A percentile compares a stretch with the other conserved stretches of the same genome.
These are phyloP conservation scores for Termitomyces sp. DNA, from an alignment of 768 basidiomycete species.

Conservation along the genomic window DNA sequence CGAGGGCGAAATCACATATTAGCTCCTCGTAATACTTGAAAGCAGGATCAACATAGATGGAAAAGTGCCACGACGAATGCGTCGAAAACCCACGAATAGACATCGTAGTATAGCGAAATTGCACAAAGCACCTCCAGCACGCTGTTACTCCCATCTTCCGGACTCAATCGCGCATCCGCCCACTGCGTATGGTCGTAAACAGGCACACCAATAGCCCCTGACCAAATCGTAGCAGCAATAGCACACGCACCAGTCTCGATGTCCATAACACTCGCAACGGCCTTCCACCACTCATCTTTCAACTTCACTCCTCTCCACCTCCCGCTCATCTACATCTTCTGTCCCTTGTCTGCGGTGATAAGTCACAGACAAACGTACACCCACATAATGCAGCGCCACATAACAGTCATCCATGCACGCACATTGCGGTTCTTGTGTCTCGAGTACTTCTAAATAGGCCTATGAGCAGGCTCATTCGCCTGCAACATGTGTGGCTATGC, in stretches of 20 bases:
- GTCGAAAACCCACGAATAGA: too few species aligned
- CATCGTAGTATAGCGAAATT: conserved; percentile 26
- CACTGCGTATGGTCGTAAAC: conserved; percentile 3
- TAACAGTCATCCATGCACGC: conserved; percentile 52
- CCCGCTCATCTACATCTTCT: conserved; percentile 24
- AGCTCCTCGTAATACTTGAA: too few species aligned
- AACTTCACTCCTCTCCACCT: conserved; percentile 21
- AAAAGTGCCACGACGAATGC: too few species aligned
- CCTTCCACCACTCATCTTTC: conserved; percentile 32
- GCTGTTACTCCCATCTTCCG: conserved; percentile 31
- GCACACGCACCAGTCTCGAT: conserved; percentile 14
- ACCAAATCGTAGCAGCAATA: conserved; percentile 13
- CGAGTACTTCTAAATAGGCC: conserved; percentile 37
- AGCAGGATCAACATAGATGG: too few species aligned
- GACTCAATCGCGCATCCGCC: conserved; percentile 26
- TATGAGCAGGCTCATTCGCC: too few species aligned
- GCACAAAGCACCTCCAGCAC: conserved; percentile 43
- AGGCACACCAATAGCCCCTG: conserved; percentile 9
- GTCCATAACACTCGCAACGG: conserved; percentile 38
- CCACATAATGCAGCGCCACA: conserved; percentile 68
- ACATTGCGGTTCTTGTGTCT: conserved; percentile 61
- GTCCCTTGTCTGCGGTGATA: conserved; percentile 26
- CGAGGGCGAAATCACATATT: too few species aligned
- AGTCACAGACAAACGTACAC: conserved; percentile 49
- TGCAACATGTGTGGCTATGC: too few species aligned